Evolutionary conservation across 805 yeast genomes (phyloP), one percentile per base, ranked within the genome.

Genomic region (Suhomyces pyralidae): DNA sequence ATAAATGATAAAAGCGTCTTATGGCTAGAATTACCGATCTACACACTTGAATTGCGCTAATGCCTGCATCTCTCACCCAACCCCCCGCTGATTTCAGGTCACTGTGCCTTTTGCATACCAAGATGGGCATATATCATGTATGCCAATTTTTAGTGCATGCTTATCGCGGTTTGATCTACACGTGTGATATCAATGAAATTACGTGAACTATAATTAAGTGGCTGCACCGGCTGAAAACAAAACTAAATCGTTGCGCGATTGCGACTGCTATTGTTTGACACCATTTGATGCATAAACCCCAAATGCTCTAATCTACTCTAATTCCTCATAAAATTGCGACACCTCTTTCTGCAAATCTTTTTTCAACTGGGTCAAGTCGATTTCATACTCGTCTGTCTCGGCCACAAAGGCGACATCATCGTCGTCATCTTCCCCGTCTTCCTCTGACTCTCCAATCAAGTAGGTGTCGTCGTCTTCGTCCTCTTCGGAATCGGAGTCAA

Each of bases 391-490:
- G 26, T 42, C 45, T 5, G n/a, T n/a, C n/a, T n/a, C n/a, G n/a
- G n/a, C n/a, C n/a, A n/a, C 17, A 20, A 12, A 12, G 17, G 15
- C 45, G 2, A 48, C 57, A 5, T 45, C 54, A 1, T 45, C 59
- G 15, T 26, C 47, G 15, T 46, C 52, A 12, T 48, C 57, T n/a
- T 46, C 57, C 7, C 43, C 49, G 14, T 48, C 58, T 7, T 32
- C 51, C 3, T 50, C 57, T 17, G 46, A 55, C 8, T 43, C 55
- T 8, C 36, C 46, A 9, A 50, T 56, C 14, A 52, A 54, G 15
- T 43, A 53, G 5, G 49, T 52, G n/a, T 52, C 58, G 40, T 55
- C 57, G 8, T 44, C 49, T 10, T 57, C 63, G 8, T 57, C 60
- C n/a, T 58, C 58, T n/a, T 54, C 62, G 4, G 49, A 55, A n/a